These are phyloP conservation scores for Candida peoriensis DNA, from an alignment of 805 yeast genomes.

Conservation along the genomic window DNA sequence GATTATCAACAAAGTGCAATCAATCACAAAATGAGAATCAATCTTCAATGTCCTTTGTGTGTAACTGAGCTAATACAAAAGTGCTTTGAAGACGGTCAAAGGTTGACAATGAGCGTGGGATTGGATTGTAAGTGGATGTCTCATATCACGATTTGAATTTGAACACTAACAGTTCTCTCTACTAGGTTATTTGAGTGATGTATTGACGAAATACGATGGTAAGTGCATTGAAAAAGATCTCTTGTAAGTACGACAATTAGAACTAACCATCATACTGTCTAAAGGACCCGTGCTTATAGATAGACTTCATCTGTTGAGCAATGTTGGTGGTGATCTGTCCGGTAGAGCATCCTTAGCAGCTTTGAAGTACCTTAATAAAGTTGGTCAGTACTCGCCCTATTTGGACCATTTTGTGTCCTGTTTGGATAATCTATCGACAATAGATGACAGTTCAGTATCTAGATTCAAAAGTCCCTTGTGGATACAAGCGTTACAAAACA, in stretches of 20 bases:
- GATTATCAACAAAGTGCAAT: too few relatives aligned
- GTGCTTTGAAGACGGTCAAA: not conserved
- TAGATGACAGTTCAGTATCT: slow-evolving; percentile 1
- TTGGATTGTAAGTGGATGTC: slow-evolving; percentile 2
- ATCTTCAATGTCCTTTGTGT: not conserved
- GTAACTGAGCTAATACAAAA: not conserved
- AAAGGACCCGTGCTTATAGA: slow-evolving; percentile 20
- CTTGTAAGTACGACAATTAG: too few relatives aligned
- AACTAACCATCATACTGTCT: too few relatives aligned
- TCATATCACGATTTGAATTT: too few relatives aligned
- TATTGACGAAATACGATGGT: slow-evolving; percentile 5
- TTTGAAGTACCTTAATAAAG: slow-evolving; percentile 12
- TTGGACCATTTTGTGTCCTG: slow-evolving; percentile 10
- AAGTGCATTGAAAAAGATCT: too few relatives aligned
- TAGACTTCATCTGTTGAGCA: slow-evolving; percentile 12
- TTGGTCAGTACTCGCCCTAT: slow-evolving; percentile 15
- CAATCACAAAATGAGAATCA: not conserved
- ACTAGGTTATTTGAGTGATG: slow-evolving; percentile 2
- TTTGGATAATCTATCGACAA: slow-evolving; percentile 1
- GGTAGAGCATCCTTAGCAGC: slow-evolving; percentile 15
- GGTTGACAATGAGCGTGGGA: slow-evolving; percentile 3
- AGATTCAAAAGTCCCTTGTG: slow-evolving; percentile 9
- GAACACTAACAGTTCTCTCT: not conserved
- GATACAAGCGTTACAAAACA: slow-evolving; percentile 1
- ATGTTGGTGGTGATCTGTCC: slow-evolving; percentile 4